Conservation (phyloP, 2,329 filamentous ascomycete genomes). For the Ramichloridium luteum region DNA sequence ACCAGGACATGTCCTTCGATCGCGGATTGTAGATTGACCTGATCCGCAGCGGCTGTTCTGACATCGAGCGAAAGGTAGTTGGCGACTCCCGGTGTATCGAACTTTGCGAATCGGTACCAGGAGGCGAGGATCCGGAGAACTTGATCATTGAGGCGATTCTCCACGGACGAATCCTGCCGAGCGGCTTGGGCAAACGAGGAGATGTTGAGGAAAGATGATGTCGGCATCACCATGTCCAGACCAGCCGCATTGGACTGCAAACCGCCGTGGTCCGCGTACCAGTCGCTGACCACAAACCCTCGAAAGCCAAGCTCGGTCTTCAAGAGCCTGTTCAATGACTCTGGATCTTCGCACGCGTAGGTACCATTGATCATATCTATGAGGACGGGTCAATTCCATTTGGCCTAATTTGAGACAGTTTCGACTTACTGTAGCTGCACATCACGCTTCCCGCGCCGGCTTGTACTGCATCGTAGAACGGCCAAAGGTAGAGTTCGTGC, state of each 20-base stretch:
- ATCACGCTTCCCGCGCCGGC: conserved; percentile 39
- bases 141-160: conserved; percentile 48
- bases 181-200: too few relatives aligned
- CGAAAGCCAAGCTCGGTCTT: conserved; percentile 64
- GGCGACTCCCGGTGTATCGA: conserved; percentile 23
- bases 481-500: conserved; percentile 28
- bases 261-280: conserved; percentile 49
- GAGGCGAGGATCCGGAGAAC: conserved; percentile 37
- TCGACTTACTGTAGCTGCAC: conserved; percentile 56
- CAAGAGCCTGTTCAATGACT: conserved; percentile 53
- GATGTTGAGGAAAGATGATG: too few relatives aligned
- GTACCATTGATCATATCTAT: conserved; percentile 44
- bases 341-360: conserved; percentile 49
- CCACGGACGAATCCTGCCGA: conserved; percentile 40
- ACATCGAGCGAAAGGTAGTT: conserved; percentile 11
- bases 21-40: conserved; percentile 28
- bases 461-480: conserved; percentile 38
- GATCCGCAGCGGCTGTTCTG: conserved; percentile 48
- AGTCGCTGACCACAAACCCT: conserved; percentile 54
- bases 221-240: conserved; percentile 55
- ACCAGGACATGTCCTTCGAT: conserved; percentile 45
- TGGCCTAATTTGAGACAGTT: too few relatives aligned
- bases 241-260: conserved; percentile 48
- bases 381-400: too few relatives aligned
- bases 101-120: conserved; percentile 48